These are phyloP conservation scores for Spathaspora gorwiae DNA, from an alignment of 805 yeast species.

Conservation along the genomic window DNA sequence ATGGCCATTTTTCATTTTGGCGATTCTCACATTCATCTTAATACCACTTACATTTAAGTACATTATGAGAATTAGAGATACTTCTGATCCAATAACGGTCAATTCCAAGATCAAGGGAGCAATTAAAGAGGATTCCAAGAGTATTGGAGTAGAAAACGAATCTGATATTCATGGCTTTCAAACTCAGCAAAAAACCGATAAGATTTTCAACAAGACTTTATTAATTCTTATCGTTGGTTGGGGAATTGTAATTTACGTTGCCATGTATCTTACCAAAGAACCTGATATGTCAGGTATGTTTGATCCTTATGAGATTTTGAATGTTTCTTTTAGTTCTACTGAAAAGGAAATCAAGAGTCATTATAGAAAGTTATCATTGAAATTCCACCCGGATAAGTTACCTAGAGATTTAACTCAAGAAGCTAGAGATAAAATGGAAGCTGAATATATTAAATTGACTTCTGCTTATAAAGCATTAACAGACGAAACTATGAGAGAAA, in stretches of 20 bases:
- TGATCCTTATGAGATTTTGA: constrained; percentile 89
- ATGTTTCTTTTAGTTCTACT: constrained; percentile 58
- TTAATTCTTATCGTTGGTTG: constrained; percentile 50
- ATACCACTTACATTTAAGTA: constrained; percentile 56
- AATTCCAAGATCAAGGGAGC: constrained; percentile 27
- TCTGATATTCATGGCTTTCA: constrained; percentile 21
- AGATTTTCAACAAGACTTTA: constrained; percentile 36
- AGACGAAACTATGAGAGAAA: constrained; percentile 78
- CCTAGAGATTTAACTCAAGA: constrained; percentile 56
- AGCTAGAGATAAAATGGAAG: constrained; percentile 59
- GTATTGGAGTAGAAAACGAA: constrained; percentile 28
- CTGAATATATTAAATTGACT: constrained; percentile 71
- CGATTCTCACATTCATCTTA: constrained; percentile 62
- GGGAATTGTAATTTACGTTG: constrained; percentile 44
- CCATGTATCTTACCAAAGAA: constrained; percentile 36
- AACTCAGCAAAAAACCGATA: constrained; percentile 20
- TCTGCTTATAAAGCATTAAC: constrained; percentile 95
- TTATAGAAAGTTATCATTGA: constrained; percentile 81
- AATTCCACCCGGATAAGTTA: constrained; percentile 91
- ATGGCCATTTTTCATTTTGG: constrained; percentile 87
- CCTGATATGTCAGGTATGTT: constrained; percentile 51
- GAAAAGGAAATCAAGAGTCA: constrained; percentile 77
- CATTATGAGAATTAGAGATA: constrained; percentile 14
- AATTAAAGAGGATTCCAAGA: constrained; percentile 26
- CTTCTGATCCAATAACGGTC: constrained; percentile 14